Evolutionary conservation across 139 green algal genomes (phyloP), one percentile per base, ranked within the genome.

Genomic region (Chlamydomonas sphaeroides): DNA sequence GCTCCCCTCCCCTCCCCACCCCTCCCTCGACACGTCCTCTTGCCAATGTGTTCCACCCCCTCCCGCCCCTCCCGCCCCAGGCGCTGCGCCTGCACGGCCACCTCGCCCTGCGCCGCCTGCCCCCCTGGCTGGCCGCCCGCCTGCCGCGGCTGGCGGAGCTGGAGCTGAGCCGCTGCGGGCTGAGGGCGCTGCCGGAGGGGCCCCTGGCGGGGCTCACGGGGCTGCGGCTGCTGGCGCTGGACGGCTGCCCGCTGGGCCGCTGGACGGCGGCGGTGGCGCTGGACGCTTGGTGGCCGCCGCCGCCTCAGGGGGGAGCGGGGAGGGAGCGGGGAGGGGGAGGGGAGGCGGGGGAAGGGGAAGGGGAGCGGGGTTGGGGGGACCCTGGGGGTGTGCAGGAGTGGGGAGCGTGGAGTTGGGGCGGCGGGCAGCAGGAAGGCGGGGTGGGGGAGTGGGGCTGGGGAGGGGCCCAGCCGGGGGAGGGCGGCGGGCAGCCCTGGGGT

Each of bases 281-380:
- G 26, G 72, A 80, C 56, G 56, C 56, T 11, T 80, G 72, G 72
- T 80, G 72, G 72, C 72, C 72, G 17, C 72, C n/a, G n/a, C 4
- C 8, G n/a, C 3, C 56, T 23, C 26, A 21, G 56, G 17, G 18
- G 25, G 21, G 56, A 5, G 51, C 26, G 59, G 56, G 11, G 14
- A 17, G 21, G 4, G n/a, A 10, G 61, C 14, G n/a, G 7, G 61
- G n/a, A 66, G 4, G n/a, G n/a, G 61, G 11, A 38, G n/a, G 8
- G 61, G 61, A 25, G 48, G 51, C 65, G 33, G 71, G n/a, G 26
- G 51, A 36, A 7, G 48, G 17, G 48, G 35, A 30, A 35, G 69
- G 25, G 66, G 25, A 28, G 68, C 41, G 1, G 56, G 56, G 23
- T 17, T 17, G 4, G 49, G 49, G 4, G 49, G 49, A 18, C 18